Evolutionary conservation across 2,329 filamentous ascomycete genomes (phyloP).

Genomic region (Colletotrichum limetticola): DNA sequence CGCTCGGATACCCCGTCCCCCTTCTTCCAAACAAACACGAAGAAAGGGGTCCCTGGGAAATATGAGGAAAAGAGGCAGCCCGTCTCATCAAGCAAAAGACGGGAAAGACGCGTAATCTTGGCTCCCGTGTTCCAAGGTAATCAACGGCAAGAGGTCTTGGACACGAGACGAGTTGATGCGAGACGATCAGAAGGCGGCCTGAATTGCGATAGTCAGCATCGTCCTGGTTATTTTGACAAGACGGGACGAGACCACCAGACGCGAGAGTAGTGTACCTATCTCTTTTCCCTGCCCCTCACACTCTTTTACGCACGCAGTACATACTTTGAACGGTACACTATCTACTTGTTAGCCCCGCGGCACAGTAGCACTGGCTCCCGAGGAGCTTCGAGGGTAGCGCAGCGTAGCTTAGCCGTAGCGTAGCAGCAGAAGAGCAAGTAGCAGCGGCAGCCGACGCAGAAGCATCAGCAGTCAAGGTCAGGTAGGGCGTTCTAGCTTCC

Average conservation of each 20-base stretch:
- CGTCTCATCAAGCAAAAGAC: constrained; percentile 3
- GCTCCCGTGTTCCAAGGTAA: neutral
- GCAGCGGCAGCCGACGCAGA: constrained; percentile 18
- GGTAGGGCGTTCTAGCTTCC: neutral
- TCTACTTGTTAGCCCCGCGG: constrained; percentile 9
- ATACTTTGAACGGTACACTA: neutral
- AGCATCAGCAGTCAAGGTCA: constrained; percentile 5
- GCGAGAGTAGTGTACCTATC: neutral
- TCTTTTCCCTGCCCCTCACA: neutral
- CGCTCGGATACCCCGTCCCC: constrained; percentile 4
- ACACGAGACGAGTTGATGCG: constrained; percentile 16
- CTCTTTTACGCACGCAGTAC: neutral
- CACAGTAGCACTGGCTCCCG: constrained; percentile 14
- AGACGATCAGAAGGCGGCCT: neutral
- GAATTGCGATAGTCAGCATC: neutral
- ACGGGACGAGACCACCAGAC: neutral
- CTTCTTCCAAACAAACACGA: constrained; percentile 1
- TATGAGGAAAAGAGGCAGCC: constrained; percentile 3
- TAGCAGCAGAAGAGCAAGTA: constrained; percentile 18
- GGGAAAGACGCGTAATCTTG: constrained; percentile 14
- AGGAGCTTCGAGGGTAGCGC: constrained; percentile 12
- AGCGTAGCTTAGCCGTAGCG: constrained; percentile 6
- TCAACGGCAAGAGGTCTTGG: constrained; percentile 3
- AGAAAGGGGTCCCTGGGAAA: constrained; percentile 17
- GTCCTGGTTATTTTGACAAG: constrained; percentile 16